Conservation (phyloP, 306 rosid genomes). For the Dryas alaskensis region DNA sequence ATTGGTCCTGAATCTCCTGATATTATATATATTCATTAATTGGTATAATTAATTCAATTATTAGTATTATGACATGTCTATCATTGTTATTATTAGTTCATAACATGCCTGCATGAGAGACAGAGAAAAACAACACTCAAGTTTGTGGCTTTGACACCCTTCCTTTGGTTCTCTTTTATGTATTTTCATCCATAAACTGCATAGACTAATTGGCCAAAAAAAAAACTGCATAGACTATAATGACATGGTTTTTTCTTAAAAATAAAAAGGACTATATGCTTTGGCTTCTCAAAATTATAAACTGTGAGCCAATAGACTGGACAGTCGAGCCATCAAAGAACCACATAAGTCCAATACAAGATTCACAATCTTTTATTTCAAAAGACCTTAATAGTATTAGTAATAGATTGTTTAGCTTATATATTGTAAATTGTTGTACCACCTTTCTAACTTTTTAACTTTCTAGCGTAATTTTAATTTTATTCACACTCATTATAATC, state of each 20-base stretch:
- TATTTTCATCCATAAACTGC: background rate
- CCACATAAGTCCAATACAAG: too few relatives aligned
- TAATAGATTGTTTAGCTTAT: too few relatives aligned
- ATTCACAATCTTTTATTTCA: too few relatives aligned
- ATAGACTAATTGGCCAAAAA: background rate
- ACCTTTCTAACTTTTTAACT: too few relatives aligned
- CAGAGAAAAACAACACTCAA: slow-evolving; percentile 34
- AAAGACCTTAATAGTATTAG: too few relatives aligned
- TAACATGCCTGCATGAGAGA: slow-evolving; percentile 68
- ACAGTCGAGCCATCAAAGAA: too few relatives aligned
- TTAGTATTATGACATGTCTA: slow-evolving; percentile 42
- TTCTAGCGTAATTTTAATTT: too few relatives aligned
- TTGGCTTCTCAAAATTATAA: slow-evolving; percentile 3
- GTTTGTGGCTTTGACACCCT: slow-evolving; percentile 6
- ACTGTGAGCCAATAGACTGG: background rate
- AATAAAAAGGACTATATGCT: background rate
- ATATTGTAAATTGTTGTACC: too few relatives aligned
- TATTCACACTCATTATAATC: background rate
- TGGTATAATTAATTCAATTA: slow-evolving; percentile 17
- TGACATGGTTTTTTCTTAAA: background rate
- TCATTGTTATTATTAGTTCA: slow-evolving; percentile 39
- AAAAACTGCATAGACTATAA: background rate
- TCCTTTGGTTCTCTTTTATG: background rate
- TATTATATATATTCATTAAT: slow-evolving; percentile 7
- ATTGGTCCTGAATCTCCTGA: background rate